These are phyloP conservation scores for Synchytrium microbalum DNA, from an alignment of 371 early-diverging fungal species.

Conservation along the genomic window DNA sequence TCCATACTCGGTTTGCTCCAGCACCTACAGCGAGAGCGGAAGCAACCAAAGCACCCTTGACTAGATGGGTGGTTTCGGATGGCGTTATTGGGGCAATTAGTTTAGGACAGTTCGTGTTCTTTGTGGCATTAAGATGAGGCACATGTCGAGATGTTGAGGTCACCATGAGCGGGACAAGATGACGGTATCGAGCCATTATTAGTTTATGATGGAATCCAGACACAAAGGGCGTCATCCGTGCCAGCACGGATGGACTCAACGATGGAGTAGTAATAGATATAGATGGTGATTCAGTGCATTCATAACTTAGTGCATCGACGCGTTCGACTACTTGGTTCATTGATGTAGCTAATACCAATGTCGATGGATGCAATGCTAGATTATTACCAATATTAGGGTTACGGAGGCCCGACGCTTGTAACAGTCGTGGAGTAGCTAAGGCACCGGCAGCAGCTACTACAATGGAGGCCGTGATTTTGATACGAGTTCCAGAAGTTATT, in stretches of 20 bases:
- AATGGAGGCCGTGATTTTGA: slow-evolving; percentile 41
- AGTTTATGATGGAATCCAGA: too few relatives aligned
- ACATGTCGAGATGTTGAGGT: slow-evolving; percentile 6
- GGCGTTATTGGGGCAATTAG: slow-evolving; percentile 59
- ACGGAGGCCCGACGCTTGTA: slow-evolving; percentile 55
- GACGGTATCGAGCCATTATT: too few relatives aligned
- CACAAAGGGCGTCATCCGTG: too few relatives aligned
- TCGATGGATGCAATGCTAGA: slow-evolving; percentile 57
- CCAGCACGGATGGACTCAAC: too few relatives aligned
- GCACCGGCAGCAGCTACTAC: slow-evolving; percentile 63
- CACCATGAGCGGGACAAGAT: slow-evolving; percentile 16
- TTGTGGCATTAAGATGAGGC: slow-evolving; percentile 36
- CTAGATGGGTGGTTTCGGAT: slow-evolving; percentile 30
- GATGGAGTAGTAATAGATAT: too few relatives aligned
- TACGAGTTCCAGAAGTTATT: too few relatives aligned
- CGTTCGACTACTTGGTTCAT: slow-evolving; percentile 50
- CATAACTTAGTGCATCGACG: slow-evolving; percentile 50
- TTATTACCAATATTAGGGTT: slow-evolving; percentile 66
- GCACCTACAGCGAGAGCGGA: slow-evolving; percentile 15
- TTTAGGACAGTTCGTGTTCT: slow-evolving; percentile 58
- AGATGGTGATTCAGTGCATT: too few relatives aligned
- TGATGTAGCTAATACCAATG: slow-evolving; percentile 53
- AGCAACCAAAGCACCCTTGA: slow-evolving; percentile 38
- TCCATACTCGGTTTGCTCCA: slow-evolving; percentile 21
- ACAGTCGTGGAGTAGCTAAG: slow-evolving; percentile 56